Evolutionary conservation across 345 rosid species (phyloP).

Genomic region (Gossypium sturtianum): DNA sequence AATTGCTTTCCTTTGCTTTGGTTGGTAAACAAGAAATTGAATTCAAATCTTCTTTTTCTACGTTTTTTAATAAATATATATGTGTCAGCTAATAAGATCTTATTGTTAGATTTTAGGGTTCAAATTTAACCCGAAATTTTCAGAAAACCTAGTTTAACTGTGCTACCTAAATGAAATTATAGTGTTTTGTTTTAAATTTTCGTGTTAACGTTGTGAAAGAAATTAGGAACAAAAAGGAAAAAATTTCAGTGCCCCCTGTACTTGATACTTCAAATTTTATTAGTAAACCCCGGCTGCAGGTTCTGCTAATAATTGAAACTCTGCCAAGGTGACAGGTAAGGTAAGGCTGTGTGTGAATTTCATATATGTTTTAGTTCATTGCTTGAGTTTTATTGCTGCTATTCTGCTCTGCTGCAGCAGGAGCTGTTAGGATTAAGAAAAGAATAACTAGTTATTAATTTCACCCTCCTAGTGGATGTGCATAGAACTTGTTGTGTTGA

Average conservation of each 20-base stretch:
- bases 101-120: not conserved
- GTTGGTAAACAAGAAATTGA: not conserved
- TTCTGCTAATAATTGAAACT: not conserved
- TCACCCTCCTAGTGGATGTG: not conserved
- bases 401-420: not conserved
- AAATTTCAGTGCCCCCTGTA: not conserved
- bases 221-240: not conserved
- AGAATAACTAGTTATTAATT: not conserved
- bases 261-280: not conserved
- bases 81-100: not conserved
- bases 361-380: not conserved
- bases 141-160: not conserved
- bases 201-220: not conserved
- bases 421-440: not conserved
- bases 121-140: not conserved
- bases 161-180: not conserved
- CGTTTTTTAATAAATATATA: not conserved
- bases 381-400: not conserved
- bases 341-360: not conserved
- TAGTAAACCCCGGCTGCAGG: not conserved
- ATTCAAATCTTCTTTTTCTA: not conserved
- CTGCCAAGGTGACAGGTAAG: not conserved
- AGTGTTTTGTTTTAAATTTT: not conserved
- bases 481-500: not conserved
- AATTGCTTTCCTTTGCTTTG: not conserved